These are phyloP conservation scores for Beauveria caledonica DNA, from an alignment of 2,329 filamentous ascomycete species.

Conservation along the genomic window DNA sequence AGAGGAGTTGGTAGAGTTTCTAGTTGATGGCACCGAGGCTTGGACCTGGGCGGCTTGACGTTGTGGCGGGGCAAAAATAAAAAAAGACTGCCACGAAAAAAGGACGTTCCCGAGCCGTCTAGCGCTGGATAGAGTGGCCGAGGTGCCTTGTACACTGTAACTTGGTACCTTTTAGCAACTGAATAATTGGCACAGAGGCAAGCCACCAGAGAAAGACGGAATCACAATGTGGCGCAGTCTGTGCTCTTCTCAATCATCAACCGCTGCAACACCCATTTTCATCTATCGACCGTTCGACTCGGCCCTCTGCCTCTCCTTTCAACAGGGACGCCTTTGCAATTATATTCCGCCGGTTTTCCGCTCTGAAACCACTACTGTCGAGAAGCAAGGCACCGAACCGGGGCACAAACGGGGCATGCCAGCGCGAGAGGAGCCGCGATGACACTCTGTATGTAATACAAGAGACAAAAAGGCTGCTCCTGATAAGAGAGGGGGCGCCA, in stretches of 20 bases:
- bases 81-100: not conserved
- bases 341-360: not conserved
- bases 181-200: not conserved
- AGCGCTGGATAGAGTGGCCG: not conserved
- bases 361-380: not conserved
- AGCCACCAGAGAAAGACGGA: not conserved
- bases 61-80: slow-evolving; percentile 8
- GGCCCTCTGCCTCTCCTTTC: not conserved
- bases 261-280: not conserved
- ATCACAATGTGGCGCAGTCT: not conserved
- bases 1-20: slow-evolving; percentile 5
- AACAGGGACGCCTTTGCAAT: no score
- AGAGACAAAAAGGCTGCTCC: not conserved
- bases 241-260: not conserved
- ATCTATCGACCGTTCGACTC: not conserved
- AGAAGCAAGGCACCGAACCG: not conserved
- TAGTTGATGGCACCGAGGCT: slow-evolving; percentile 5
- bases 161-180: no score
- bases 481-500: not conserved
- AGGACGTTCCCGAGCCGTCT: not conserved
- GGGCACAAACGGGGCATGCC: not conserved
- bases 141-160: not conserved
- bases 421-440: not conserved
- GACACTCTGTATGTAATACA: not conserved
- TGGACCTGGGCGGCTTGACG: slow-evolving; percentile 6